phyloP scores from a whole-genome alignment of 2,329 filamentous ascomycete genomes.

The Neofusicoccum ribis region DNA sequence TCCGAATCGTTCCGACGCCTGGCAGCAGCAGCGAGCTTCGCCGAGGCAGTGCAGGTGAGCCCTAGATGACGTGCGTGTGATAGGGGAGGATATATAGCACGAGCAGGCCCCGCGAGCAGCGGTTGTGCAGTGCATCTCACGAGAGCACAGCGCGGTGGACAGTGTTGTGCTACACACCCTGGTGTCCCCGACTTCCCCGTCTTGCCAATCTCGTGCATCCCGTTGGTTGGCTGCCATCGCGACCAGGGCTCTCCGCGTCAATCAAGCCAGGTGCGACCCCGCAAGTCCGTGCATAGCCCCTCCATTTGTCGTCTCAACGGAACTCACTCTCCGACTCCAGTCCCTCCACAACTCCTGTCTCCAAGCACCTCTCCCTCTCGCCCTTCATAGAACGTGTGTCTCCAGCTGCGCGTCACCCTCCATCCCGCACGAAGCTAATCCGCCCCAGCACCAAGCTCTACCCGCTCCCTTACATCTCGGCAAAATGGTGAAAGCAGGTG shows the following conservation, averaged over 20 bases:
- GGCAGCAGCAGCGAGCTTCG: slow-evolving; percentile 9
- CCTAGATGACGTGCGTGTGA: slow-evolving; percentile 9
- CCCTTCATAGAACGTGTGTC: neutral
- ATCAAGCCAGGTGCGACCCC: neutral
- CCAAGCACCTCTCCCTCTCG: neutral
- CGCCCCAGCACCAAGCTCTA: slow-evolving; percentile 25
- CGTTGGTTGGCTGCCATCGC: slow-evolving; percentile 5
- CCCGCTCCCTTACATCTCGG: slow-evolving; percentile 25
- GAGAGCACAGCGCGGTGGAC: neutral
- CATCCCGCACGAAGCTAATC: slow-evolving; percentile 1
- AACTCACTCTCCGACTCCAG: slow-evolving; percentile 14
- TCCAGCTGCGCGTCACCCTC: neutral
- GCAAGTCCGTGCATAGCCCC: slow-evolving; percentile 4
- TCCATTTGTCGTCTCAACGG: slow-evolving; percentile 10
- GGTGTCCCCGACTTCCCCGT: neutral
- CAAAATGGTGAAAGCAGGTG: slow-evolving; percentile 43
- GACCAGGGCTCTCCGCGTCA: slow-evolving; percentile 11
- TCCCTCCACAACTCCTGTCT: neutral
- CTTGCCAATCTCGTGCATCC: slow-evolving; percentile 11
- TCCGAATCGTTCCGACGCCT: slow-evolving; percentile 14
- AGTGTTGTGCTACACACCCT: neutral
- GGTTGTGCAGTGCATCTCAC: neutral
- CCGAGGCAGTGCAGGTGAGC: neutral
- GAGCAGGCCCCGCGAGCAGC: neutral
- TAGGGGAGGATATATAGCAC: neutral